Conservation (phyloP, 2,329 filamentous ascomycete genomes). For the Daldinia sp. region DNA sequence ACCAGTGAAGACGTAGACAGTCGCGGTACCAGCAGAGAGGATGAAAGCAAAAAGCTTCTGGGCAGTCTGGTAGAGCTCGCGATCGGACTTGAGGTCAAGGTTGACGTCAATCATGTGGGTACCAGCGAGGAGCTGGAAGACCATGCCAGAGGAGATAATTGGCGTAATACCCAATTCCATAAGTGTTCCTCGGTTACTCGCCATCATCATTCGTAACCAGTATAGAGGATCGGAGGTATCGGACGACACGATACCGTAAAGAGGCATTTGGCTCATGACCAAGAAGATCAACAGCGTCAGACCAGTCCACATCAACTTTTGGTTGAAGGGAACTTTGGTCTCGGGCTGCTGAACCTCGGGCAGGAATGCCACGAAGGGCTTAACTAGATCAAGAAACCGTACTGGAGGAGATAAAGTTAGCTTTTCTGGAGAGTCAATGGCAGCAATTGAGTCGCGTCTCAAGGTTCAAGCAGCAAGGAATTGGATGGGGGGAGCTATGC, state of each 20-base stretch:
- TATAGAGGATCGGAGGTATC: conserved; percentile 98
- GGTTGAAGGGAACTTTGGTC: conserved; percentile 99
- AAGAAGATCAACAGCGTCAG: conserved; percentile 97
- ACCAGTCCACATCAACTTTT: conserved; percentile 95
- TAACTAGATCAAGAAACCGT: conserved; percentile 99
- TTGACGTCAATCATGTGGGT: conserved; percentile 99
- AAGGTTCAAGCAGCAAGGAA: conserved; percentile 6
- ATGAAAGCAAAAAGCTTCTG: conserved; percentile 99
- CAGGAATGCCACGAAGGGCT: conserved; percentile 99
- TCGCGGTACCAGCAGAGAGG: conserved; percentile 95
- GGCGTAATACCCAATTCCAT: conserved; percentile 98
- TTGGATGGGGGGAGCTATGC: neutral
- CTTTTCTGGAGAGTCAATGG: conserved; percentile 38
- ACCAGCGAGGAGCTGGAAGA: conserved; percentile 99
- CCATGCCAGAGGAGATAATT: conserved; percentile 99
- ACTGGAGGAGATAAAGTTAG: conserved; percentile 66
- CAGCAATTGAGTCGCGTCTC: conserved; percentile 39
- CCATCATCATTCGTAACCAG: conserved; percentile 99
- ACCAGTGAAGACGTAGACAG: conserved; percentile 97
- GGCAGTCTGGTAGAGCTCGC: conserved; percentile 99
- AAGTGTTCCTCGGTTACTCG: conserved; percentile 95
- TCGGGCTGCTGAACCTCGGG: conserved; percentile 99
- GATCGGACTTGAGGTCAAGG: conserved; percentile 99
- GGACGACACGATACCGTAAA: conserved; percentile 99
- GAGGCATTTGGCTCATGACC: conserved; percentile 99